These are phyloP conservation scores for Candida sanyiensis DNA, from an alignment of 805 yeast species.

Conservation along the genomic window DNA sequence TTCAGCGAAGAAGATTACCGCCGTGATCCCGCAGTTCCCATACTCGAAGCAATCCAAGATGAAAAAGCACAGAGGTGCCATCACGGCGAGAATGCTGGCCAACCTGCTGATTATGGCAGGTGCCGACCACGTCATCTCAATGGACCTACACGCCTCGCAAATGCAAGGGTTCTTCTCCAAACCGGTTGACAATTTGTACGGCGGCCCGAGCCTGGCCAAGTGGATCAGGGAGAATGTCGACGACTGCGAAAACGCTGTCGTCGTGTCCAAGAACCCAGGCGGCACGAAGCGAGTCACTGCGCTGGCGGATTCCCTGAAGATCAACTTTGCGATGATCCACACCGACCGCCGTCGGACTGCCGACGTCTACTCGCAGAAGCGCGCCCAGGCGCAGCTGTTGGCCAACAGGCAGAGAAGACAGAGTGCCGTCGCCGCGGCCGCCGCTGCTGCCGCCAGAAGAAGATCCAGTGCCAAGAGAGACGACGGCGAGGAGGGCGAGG, in stretches of 20 bases:
- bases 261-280: slow-evolving; percentile 98
- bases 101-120: slow-evolving; percentile 96
- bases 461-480: slow-evolving; percentile 41
- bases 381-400: slow-evolving; percentile 18
- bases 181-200: slow-evolving; percentile 94
- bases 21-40: slow-evolving; percentile 96
- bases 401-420: slow-evolving; percentile 36
- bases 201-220: slow-evolving; percentile 92
- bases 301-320: slow-evolving; percentile 91
- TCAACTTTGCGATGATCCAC: slow-evolving; percentile 98
- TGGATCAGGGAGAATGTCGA: slow-evolving; percentile 92
- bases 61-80: slow-evolving; percentile 99
- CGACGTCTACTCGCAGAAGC: slow-evolving; percentile 45
- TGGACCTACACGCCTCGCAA: slow-evolving; percentile 95
- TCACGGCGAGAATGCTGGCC: slow-evolving; percentile 97
- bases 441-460: slow-evolving; percentile 34
- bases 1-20: slow-evolving; percentile 92
- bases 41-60: slow-evolving; percentile 95
- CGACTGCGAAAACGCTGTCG: slow-evolving; percentile 84
- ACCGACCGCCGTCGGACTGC: slow-evolving; percentile 92
- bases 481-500: slow-evolving; percentile 51
- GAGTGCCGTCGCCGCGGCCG: slow-evolving; percentile 33
- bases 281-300: slow-evolving; percentile 98
- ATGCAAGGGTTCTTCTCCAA: slow-evolving; percentile 98
- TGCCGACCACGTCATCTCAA: slow-evolving; percentile 96